Conservation (phyloP, 1,284 basidiomycete genomes). For the Ustilago loliicola region DNA sequence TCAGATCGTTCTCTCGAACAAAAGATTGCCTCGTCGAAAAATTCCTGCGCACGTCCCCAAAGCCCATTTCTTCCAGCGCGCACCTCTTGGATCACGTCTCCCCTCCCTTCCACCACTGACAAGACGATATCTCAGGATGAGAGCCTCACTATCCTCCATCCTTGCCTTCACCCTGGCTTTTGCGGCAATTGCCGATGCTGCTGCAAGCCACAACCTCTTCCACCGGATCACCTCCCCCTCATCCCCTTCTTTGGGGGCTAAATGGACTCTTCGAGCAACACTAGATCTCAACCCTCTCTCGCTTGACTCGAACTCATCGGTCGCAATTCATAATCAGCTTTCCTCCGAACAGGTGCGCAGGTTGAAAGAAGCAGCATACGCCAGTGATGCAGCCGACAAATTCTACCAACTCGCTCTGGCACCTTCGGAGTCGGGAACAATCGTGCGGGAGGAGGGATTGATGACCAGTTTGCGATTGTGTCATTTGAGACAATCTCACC, state of each 20-base stretch:
- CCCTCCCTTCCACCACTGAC: background rate
- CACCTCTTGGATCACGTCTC: too few relatives aligned
- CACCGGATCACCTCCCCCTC: constrained; percentile 25
- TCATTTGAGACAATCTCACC: constrained; percentile 30
- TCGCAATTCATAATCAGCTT: background rate
- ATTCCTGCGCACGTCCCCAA: background rate
- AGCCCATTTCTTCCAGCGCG: too few relatives aligned
- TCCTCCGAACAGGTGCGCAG: background rate
- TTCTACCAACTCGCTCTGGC: constrained; percentile 23
- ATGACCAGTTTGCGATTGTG: constrained; percentile 25
- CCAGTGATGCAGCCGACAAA: background rate
- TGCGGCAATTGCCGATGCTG: background rate
- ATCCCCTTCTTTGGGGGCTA: background rate
- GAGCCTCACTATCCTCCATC: background rate
- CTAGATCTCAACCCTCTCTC: constrained; percentile 1
- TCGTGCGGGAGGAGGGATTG: background rate
- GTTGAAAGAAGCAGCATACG: constrained; percentile 7
- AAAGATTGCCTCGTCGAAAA: background rate
- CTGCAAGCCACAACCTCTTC: constrained; percentile 24
- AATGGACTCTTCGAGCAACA: constrained; percentile 23
- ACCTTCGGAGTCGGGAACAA: background rate
- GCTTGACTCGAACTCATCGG: background rate
- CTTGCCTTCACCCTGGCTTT: background rate
- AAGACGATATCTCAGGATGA: background rate
- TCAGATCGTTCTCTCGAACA: background rate